Conservation (phyloP, 1,139 yeast species). For the Magnusiomyces suaveolens region DNA sequence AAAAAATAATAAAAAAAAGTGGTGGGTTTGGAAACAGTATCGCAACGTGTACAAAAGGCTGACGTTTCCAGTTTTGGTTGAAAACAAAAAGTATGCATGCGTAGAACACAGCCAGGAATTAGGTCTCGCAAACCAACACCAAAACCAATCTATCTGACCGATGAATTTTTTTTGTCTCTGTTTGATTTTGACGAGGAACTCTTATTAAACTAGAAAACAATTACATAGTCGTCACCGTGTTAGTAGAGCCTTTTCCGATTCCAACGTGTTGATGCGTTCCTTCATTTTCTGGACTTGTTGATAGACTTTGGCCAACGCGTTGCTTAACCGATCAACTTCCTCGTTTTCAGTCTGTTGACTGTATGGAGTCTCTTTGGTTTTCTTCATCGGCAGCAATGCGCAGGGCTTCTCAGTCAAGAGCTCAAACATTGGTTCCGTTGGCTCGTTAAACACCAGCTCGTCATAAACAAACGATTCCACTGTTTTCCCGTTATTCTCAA, state of each 20-base stretch:
- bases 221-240: too few relatives aligned
- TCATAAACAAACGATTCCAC: slow-evolving; percentile 74
- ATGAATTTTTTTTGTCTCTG: too few relatives aligned
- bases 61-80: too few relatives aligned
- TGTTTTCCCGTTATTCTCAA: slow-evolving; percentile 20
- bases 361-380: slow-evolving; percentile 37
- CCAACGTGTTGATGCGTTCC: slow-evolving; percentile 26
- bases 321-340: slow-evolving; percentile 63
- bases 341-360: slow-evolving; percentile 58
- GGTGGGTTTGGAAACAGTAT: too few relatives aligned
- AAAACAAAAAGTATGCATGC: too few relatives aligned
- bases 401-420: slow-evolving; percentile 67
- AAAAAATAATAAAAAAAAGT: too few relatives aligned
- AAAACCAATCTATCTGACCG: too few relatives aligned
- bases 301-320: slow-evolving; percentile 52
- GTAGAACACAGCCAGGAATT: too few relatives aligned
- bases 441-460: slow-evolving; percentile 90
- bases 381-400: slow-evolving; percentile 56
- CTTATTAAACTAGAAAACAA: too few relatives aligned
- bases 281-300: slow-evolving; percentile 31
- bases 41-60: too few relatives aligned
- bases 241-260: slow-evolving; percentile 23
- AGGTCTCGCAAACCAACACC: too few relatives aligned
- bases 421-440: slow-evolving; percentile 81
- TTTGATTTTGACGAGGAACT: too few relatives aligned